Percentiles rank a stretch among this genome's conserved stretches.
Evolutionary conservation across 371 early-diverging fungal genomes (phyloP).

Genomic region (Mucor plumbeus): DNA sequence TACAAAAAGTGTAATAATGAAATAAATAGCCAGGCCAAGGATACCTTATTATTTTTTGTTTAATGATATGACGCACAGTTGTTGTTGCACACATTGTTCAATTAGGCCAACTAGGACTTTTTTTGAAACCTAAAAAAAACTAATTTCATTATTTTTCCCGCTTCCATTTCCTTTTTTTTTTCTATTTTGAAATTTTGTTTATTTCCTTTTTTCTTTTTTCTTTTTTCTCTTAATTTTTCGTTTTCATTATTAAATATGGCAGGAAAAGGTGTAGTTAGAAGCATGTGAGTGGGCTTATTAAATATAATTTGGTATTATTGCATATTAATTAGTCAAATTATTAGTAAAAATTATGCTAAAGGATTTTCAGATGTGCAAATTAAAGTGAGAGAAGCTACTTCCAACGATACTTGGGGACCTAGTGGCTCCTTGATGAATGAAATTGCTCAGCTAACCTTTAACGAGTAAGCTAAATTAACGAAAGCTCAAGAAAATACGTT

Average conservation of each 20-base stretch:
- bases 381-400: conserved; percentile 95
- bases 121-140: not conserved
- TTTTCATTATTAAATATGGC: conserved; percentile 19
- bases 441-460: conserved; percentile 86
- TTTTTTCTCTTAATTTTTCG: not conserved
- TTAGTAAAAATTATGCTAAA: conserved; percentile 93
- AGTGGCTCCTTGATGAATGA: conserved; percentile 88
- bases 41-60: too few species aligned
- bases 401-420: conserved; percentile 91
- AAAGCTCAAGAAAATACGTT: not conserved
- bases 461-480: conserved; percentile 69
- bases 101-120: conserved; percentile 1
- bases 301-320: not conserved
- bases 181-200: not conserved
- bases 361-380: conserved; percentile 95
- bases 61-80: not conserved
- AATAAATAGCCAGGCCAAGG: not conserved
- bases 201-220: not conserved
- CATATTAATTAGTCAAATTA: not conserved
- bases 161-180: conserved; percentile 2
- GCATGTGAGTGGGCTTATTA: conserved; percentile 28
- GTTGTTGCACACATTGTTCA: not conserved
- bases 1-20: not conserved
- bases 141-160: not conserved
- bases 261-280: conserved; percentile 36